Evolutionary conservation across 345 rosid genomes (phyloP), one percentile per base, ranked within the genome.

Genomic region (Gossypium turneri): DNA sequence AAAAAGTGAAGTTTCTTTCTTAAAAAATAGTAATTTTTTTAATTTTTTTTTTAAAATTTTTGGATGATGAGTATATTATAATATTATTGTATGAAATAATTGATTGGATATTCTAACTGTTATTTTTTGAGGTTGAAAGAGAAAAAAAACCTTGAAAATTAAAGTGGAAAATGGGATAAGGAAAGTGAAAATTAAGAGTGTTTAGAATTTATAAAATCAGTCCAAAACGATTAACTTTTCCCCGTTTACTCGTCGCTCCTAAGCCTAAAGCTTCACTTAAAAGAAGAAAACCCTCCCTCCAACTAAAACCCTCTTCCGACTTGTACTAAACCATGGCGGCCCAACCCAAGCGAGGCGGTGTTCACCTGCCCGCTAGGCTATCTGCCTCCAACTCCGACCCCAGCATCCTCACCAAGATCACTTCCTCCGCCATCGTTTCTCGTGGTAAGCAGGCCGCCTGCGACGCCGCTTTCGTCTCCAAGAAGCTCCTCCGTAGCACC

Each of bases 401-500:
- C 70, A 58, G 63, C 79, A 79, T 92, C 48, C 65, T 91, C 43
- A 24, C 73, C 59, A 25, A 22, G 43, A 16, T 69, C 45, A 51
- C 73, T 50, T 69, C 73, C 57, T 84, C 83, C 22, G 73, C 79
- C 2, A 79, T 89, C 77, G 87, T 86, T 2, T 75, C 87, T 15
- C 79, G 81, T 5, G 94, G 92, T 65, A 90, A 84, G 86, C 88
- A 79, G 44, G 87, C 84, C 3, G 88, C 87, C 7, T 72, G 74
- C 85, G 87, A 89, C 72, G 81, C 91, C 73, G 85, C 80, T 1
- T 78, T 78, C 78, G 92, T 90, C 41, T 73, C 98, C 77, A 90
- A 88, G 81, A 91, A 87, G 82, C 92, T 93, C 78, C 82, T 93
- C 45, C 79, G 81, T 64, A 91, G 97, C 81, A 91, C 97, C 5